Conservation (phyloP, 768 basidiomycete species). For the Naganishia onofrii region DNA sequence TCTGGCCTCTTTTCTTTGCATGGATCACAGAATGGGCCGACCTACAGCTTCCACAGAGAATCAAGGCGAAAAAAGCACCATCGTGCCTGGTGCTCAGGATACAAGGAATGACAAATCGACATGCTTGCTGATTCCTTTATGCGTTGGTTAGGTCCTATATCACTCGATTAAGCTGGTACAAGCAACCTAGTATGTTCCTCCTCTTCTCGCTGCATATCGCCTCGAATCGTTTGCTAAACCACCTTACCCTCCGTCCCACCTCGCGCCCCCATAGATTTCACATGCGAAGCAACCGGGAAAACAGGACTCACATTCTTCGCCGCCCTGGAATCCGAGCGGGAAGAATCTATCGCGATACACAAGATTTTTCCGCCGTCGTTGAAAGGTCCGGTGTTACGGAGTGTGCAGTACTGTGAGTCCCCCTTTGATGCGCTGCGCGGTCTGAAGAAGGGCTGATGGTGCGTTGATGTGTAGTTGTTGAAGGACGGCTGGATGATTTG, state of each 20-base stretch:
- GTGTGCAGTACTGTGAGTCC: constrained; percentile 93
- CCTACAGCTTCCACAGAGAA: too few relatives aligned
- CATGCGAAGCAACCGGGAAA: constrained; percentile 23
- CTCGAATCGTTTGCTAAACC: not conserved
- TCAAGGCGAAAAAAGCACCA: too few relatives aligned
- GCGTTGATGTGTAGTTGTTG: constrained; percentile 56
- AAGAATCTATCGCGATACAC: constrained; percentile 84
- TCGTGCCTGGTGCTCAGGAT: not conserved
- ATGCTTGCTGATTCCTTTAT: not conserved
- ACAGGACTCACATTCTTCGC: constrained; percentile 77
- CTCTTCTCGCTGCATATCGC: not conserved
- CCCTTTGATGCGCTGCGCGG: constrained; percentile 34
- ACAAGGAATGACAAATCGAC: not conserved
- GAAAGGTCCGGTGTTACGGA: constrained; percentile 82
- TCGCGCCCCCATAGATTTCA: constrained; percentile 16
- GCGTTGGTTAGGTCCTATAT: constrained; percentile 19
- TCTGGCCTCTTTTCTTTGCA: too few relatives aligned
- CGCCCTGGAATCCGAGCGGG: constrained; percentile 84
- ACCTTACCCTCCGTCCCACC: too few relatives aligned
- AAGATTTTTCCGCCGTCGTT: constrained; percentile 86
- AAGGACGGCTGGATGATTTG: constrained; percentile 90
- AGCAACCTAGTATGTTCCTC: not conserved
- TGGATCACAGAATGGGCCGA: too few relatives aligned
- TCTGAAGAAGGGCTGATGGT: not conserved
- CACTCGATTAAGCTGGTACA: constrained; percentile 23